Percentiles rank a stretch among this genome's conserved stretches.
Evolutionary conservation across 306 rosid genomes (phyloP).

Genomic region (Cicer pinnatifidum): DNA sequence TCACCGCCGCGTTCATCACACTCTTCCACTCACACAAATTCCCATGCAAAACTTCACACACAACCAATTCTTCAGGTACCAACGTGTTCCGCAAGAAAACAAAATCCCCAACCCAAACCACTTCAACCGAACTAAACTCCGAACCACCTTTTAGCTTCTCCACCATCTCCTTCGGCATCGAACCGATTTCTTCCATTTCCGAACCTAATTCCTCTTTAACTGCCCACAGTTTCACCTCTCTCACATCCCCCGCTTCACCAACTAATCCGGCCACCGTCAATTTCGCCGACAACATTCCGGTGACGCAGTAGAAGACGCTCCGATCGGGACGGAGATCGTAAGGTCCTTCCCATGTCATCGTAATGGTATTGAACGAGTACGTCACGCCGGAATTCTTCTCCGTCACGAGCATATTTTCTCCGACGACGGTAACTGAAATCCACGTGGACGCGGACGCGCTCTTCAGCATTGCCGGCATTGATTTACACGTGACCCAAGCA

Average conservation of each 20-base stretch:
- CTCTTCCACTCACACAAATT: conserved; percentile 56
- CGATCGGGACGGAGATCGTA: conserved; percentile 50
- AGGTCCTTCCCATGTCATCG: conserved; percentile 66
- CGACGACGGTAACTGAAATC: conserved; percentile 59
- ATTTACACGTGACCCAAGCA: conserved; percentile 54
- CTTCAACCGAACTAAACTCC: conserved; percentile 50
- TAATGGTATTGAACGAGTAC: conserved; percentile 52
- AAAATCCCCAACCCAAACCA: conserved; percentile 52
- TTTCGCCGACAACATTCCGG: conserved; percentile 43
- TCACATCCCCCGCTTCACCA: conserved; percentile 51
- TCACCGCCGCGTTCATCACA: conserved; percentile 46
- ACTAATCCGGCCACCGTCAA: conserved; percentile 61
- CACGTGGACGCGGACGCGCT: conserved; percentile 62
- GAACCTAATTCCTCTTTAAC: conserved; percentile 49
- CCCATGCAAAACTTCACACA: conserved; percentile 51
- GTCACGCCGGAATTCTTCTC: conserved; percentile 60
- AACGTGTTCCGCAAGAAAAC: conserved; percentile 55
- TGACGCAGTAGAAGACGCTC: conserved; percentile 34
- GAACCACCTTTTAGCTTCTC: conserved; percentile 48
- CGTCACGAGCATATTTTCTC: conserved; percentile 51
- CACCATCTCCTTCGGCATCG: conserved; percentile 70
- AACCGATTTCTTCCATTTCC: conserved; percentile 52
- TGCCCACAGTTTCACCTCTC: conserved; percentile 59
- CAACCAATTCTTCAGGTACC: conserved; percentile 49
- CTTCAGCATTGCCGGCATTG: conserved; percentile 60